Evolutionary conservation across 164 flowering plant species (phyloP), one percentile per base, ranked within the genome.

Genomic region (Nelumbo lutea): DNA sequence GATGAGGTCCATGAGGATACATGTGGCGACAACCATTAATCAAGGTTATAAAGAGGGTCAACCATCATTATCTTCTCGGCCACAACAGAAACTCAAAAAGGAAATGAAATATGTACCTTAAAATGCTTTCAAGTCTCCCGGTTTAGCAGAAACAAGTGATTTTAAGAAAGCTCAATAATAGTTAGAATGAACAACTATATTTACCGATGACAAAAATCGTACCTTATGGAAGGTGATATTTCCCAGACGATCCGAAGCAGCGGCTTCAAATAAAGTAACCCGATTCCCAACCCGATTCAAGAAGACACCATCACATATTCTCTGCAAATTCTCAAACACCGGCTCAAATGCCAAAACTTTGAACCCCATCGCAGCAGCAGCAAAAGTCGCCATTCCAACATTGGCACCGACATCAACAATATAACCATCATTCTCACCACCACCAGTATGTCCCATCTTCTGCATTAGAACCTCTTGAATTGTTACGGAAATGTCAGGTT

Each of bases 301-400:
- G 74, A 81, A 90, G 75, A 96, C 67, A 71, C 99, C 99, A 66
- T 96, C 98, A 75, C 99, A 96, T 63, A 96, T 83, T 85, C 93
- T 86, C 88, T 92, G 98, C 86, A 96, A 75, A 71, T 96, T 96
- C 89, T 96, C 99, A 45, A 88, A 78, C 59, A 96, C 99, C 5
- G 99, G 99, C 78, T 96, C 99, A 66, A 96, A 93, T 0, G 96
- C 89, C 67, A 90, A 68, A 57, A 96, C 99, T 65, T 78, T 77
- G 59, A 96, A 90, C 66, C 98, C 98, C 98, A 96, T 92, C 1
- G 81, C 98, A 2, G 98, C 88, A 0, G 99, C 99, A 10, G 99
- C 97, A 65, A 96, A 96, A 13, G 80, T 83, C 40, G 98, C 98
- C 96, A 93, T 93, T 0, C 99, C 99, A 41, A 96, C 98, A 85